Evolutionary conservation across 768 basidiomycete species (phyloP), one percentile per base, ranked within the genome.

Genomic region (Psilocybe cyanescens): DNA sequence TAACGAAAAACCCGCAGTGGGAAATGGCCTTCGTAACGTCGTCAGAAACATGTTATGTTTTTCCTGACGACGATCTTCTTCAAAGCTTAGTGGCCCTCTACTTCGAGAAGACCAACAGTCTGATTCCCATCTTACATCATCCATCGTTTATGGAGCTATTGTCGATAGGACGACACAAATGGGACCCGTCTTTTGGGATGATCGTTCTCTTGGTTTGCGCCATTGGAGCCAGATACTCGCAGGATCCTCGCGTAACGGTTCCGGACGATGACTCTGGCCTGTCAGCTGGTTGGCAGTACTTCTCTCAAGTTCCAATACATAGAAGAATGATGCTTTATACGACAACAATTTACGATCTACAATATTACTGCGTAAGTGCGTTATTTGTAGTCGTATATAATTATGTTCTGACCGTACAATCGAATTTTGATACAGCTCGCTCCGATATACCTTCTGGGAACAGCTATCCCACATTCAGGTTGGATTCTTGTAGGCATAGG

Each of bases 181-280:
- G 70, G 2, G 80, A 90, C 55, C 41, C 72, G 1, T 69, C 77
- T 0, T 92, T 93, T 68, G 84, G 79, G 0, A 73, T 78, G 24
- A 77, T 81, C 0, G 82, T 93, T 47, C 80, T 93, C 11, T 74
- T 86, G 3, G 81, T 91, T 0, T 89, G 89, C 66, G 90, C 92
- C 1, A 72, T 85, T 33, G 91, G 78, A 37, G 73, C 76, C 57
- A 81, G 90, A 28, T 90, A 78, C 67, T 81, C 84, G n/a, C 77
- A 87, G 60, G 89, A 83, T 58, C 73, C 75, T 0, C 65, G 78
- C 30, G 76, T 80, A 11, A 62, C 76, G 44, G 62, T 72, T n/a
- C 68, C 71, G 11, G 73, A 70, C 24, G 80, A 76, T 45, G 67
- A 74, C 11, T 71, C 76, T 7, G 74, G 81, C 5, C 76, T 80